Base-by-base conservation (phyloP, 1,139 yeast species). In the Yamadazyma atlantica region DNA sequence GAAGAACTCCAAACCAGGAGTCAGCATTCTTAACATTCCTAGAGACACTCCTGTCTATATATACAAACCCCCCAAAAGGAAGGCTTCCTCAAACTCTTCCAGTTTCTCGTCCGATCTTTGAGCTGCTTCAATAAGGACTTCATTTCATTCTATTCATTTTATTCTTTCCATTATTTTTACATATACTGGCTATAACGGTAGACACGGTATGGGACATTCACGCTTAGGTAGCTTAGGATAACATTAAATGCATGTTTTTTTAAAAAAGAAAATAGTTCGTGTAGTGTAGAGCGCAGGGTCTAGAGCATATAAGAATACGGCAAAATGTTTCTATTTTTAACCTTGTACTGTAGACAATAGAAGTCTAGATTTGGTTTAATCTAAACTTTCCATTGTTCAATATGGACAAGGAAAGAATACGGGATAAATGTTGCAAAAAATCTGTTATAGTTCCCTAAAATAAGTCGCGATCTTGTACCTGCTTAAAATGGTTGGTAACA, bases 21-120 rank as follows among this genome's bases (percentile, higher is more conserved):
- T 47, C 12, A 41, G 51, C 25, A 44, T 59, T 22, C 61, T 63
- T 36, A 48, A 60, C 19, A 64, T 65, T 36, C 66, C 70, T 6
- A 46, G 58, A 29, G 62, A 61, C 36, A 55, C 64, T 1, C 66
- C 62, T 17, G 63, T 66, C 28, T 54, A 54, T 37, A 62, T 64
- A 48, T 66, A 66, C 46, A 60, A 63, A 39, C 71, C 52, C 3
- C 44, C 69, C 13, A 64, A 63, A 42, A 60, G 55, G 51, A 40
- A 37, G 27, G 30, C n/a, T 12, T 28, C 30, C 3, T 15, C 30
- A 5, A 28, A 13, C 21, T 28, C 30, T 23, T 23, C 35, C 31
- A 34, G 34, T 26, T 35, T 19, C 9, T 19, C 22, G 9, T 19
- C 22, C 8, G 22, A 19, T 9, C 9, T 9, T 19, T 19, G 22